These are phyloP conservation scores for Kalmusia sp. DNA, from an alignment of 2,329 filamentous ascomycete species.

Conservation along the genomic window DNA sequence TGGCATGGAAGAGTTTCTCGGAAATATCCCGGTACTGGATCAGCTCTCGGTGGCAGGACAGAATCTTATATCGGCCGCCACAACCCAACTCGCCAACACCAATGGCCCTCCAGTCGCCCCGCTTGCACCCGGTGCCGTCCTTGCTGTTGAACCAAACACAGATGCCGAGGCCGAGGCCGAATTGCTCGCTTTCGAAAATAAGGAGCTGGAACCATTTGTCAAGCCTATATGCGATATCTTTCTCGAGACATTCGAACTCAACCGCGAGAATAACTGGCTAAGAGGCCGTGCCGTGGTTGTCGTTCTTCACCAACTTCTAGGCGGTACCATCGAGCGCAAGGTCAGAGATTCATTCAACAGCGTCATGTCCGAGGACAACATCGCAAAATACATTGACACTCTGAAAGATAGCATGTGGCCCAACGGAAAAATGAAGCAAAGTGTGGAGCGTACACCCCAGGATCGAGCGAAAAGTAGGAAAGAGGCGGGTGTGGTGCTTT, in stretches of 20 bases:
- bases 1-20: constrained; percentile 96
- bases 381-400: constrained; percentile 77
- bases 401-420: constrained; percentile 86
- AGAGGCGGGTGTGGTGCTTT: constrained; percentile 88
- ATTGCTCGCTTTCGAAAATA: constrained; percentile 84
- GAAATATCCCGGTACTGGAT: constrained; percentile 93
- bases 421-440: constrained; percentile 62
- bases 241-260: constrained; percentile 92
- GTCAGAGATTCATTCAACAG: constrained; percentile 82
- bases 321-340: constrained; percentile 94
- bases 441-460: constrained; percentile 65
- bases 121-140: constrained; percentile 26
- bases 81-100: constrained; percentile 55
- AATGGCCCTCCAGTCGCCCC: constrained; percentile 25
- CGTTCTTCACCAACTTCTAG: constrained; percentile 92
- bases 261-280: constrained; percentile 96
- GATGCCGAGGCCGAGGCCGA: constrained; percentile 88
- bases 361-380: constrained; percentile 77
- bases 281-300: constrained; percentile 94
- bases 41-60: constrained; percentile 93
- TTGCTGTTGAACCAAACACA: constrained; percentile 57
- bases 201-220: constrained; percentile 89
- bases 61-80: constrained; percentile 81
- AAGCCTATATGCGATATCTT: constrained; percentile 99
- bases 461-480: constrained; percentile 83